phyloP scores from a whole-genome alignment of 1,139 yeast genomes.

The Yamadazyma atmosphaerica region DNA sequence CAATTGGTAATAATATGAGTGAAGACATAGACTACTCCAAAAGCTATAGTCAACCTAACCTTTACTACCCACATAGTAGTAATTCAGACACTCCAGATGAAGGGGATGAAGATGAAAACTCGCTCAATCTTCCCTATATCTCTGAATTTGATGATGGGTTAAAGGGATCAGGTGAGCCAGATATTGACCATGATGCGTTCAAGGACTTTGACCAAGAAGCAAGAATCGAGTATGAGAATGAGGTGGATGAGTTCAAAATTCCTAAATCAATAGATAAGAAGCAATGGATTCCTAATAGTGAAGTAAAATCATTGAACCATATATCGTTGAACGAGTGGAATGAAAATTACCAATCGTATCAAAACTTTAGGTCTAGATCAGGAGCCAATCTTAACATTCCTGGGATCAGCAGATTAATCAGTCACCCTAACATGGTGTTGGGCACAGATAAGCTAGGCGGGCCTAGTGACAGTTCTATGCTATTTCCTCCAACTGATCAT shows the following conservation, averaged over 20 bases:
- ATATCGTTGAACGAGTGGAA: constrained; percentile 38
- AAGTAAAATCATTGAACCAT: no score
- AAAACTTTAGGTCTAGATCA: constrained; percentile 23
- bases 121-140: constrained; percentile 21
- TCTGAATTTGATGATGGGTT: constrained; percentile 27
- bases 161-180: no score
- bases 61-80: no score
- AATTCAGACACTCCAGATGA: no score
- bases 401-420: constrained; percentile 15
- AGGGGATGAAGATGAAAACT: constrained; percentile 5
- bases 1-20: no score
- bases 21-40: constrained; percentile 2
- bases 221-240: constrained; percentile 15
- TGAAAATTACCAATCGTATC: constrained; percentile 24
- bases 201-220: constrained; percentile 27
- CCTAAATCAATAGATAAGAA: constrained; percentile 21
- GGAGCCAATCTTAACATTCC: constrained; percentile 16
- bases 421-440: no score
- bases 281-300: constrained; percentile 13
- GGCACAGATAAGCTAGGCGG: background rate
- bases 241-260: constrained; percentile 34
- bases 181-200: constrained; percentile 14
- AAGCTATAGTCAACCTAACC: background rate
- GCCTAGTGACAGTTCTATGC: no score
- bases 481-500: constrained; percentile 20